phyloP scores from a whole-genome alignment of 1,139 yeast genomes.

The Ogataea hybrid region DNA sequence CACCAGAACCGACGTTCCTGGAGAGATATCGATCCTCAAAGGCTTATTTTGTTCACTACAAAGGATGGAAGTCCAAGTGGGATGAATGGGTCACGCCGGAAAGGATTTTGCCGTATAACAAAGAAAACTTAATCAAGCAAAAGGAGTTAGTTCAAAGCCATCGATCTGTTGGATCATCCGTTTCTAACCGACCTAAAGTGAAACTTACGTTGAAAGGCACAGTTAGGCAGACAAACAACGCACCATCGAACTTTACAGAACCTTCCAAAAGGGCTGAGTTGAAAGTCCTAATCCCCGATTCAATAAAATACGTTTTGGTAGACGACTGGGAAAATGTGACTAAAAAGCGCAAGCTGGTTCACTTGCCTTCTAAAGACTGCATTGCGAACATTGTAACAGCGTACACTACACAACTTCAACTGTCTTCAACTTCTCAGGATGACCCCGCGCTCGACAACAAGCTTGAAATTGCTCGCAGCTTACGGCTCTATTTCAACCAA shows the following conservation, averaged over 20 bases:
- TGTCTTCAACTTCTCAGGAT: constrained; percentile 3
- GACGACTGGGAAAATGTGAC: constrained; percentile 95
- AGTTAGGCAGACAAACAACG: background rate
- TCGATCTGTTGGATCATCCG: background rate
- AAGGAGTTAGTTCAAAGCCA: constrained; percentile 30
- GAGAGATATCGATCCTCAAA: constrained; percentile 37
- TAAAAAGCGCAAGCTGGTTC: constrained; percentile 66
- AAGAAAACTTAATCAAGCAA: constrained; percentile 65
- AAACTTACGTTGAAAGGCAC: constrained; percentile 1
- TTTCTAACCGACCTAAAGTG: background rate
- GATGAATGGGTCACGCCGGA: constrained; percentile 90
- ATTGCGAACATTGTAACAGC: constrained; percentile 52
- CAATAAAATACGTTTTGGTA: constrained; percentile 68
- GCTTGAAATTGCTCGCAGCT: constrained; percentile 67
- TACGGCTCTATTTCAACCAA: constrained; percentile 74
- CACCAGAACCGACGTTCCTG: constrained; percentile 42
- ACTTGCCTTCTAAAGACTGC: constrained; percentile 54
- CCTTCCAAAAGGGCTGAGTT: constrained; percentile 46
- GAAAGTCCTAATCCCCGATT: constrained; percentile 55
- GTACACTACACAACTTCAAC: constrained; percentile 35
- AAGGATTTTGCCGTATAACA: constrained; percentile 65
- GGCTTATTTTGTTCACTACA: constrained; percentile 78
- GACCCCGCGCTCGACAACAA: constrained; percentile 52
- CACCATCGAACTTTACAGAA: constrained; percentile 7
- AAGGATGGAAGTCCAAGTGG: constrained; percentile 96